Conservation (phyloP, 2,329 filamentous ascomycete species). For the Pyrenochaeta sp. region DNA sequence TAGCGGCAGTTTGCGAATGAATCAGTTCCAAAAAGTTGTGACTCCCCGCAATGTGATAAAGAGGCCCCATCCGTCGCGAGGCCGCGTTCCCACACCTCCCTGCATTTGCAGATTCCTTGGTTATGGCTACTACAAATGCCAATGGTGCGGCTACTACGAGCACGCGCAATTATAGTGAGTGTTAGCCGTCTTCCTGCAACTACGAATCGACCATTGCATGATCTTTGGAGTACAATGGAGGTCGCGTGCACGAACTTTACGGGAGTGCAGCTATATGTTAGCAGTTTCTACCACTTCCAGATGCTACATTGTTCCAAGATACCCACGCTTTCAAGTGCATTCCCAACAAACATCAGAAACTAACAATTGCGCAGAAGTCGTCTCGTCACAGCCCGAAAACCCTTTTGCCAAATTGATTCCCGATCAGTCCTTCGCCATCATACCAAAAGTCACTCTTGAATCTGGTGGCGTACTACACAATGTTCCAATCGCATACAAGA, state of each 20-base stretch:
- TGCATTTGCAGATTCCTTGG: slow-evolving; percentile 7
- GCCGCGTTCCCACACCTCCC: slow-evolving; percentile 17
- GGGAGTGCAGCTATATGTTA: too few species aligned
- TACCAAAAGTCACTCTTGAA: slow-evolving; percentile 91
- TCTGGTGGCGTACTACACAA: slow-evolving; percentile 85
- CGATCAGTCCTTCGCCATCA: slow-evolving; percentile 83
- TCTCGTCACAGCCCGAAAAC: slow-evolving; percentile 80
- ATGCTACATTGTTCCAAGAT: too few species aligned
- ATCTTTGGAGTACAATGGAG: not conserved
- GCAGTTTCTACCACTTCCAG: too few species aligned
- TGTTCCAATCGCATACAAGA: slow-evolving; percentile 71
- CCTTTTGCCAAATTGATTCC: slow-evolving; percentile 86
- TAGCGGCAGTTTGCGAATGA: slow-evolving; percentile 32
- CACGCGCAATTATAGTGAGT: slow-evolving; percentile 26
- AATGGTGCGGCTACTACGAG: slow-evolving; percentile 23
- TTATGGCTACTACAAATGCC: slow-evolving; percentile 30
- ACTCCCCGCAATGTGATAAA: slow-evolving; percentile 34
- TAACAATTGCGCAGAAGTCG: slow-evolving; percentile 40
- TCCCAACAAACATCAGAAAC: slow-evolving; percentile 19
- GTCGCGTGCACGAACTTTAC: too few species aligned
- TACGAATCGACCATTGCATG: not conserved
- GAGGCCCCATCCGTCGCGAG: slow-evolving; percentile 15
- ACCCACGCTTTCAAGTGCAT: not conserved
- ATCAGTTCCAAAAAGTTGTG: slow-evolving; percentile 28
- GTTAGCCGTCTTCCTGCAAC: slow-evolving; percentile 5